A percentile compares a stretch with the other conserved stretches of the same genome.
Evolutionary conservation across 371 early-diverging fungal genomes (phyloP).

Genomic region (Mortierella sp.): DNA sequence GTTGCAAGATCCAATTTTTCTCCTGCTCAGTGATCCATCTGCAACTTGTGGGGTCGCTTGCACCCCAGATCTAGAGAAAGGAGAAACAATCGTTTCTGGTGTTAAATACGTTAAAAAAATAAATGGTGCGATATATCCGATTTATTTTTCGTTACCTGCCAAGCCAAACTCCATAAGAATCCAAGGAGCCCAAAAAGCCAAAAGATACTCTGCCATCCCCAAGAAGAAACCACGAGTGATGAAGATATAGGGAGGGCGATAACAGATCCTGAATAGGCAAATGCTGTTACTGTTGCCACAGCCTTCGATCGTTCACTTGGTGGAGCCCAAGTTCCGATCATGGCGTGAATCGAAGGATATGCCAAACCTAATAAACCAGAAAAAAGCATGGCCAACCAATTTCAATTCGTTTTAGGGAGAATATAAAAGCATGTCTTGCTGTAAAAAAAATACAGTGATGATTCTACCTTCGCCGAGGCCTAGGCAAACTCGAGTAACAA

Average conservation of each 20-base stretch:
- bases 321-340: constrained; percentile 55
- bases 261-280: constrained; percentile 46
- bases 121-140: neutral
- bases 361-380: constrained; percentile 28
- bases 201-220: constrained; percentile 58
- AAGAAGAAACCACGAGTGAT: constrained; percentile 47
- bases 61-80: constrained; percentile 40
- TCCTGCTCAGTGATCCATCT: constrained; percentile 39
- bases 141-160: constrained; percentile 36
- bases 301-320: constrained; percentile 50
- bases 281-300: constrained; percentile 50
- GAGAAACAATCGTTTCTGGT: no score
- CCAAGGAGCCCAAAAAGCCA: constrained; percentile 56
- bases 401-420: neutral
- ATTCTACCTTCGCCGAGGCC: constrained; percentile 53
- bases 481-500: constrained; percentile 43
- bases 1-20: constrained; percentile 31
- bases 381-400: neutral
- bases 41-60: constrained; percentile 41
- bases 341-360: constrained; percentile 52
- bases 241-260: constrained; percentile 56
- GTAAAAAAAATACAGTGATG: no score
- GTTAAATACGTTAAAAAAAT: neutral
- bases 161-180: constrained; percentile 36
- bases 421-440: neutral